Conservation (phyloP, 371 early-diverging fungal species). For the Rhizopus arrhizus region DNA sequence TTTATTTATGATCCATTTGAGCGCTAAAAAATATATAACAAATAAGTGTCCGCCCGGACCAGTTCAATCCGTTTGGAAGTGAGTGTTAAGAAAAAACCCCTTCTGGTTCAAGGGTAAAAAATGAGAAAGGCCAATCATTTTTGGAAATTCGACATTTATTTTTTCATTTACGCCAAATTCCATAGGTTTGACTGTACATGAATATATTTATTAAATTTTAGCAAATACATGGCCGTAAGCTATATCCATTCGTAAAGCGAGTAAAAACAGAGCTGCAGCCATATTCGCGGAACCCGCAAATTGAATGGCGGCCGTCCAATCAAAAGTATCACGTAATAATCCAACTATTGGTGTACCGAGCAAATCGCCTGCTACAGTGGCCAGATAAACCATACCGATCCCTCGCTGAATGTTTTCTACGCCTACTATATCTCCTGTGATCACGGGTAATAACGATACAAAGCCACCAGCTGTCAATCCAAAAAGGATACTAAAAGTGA, state of each 20-base stretch:
- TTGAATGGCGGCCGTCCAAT: conserved; percentile 56
- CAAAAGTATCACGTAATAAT: conserved; percentile 35
- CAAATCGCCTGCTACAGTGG: conserved; percentile 47
- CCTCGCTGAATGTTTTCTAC: conserved; percentile 43
- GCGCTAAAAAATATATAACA: no score
- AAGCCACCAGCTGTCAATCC: conserved; percentile 61
- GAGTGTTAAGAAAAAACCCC: no score
- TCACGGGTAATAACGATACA: conserved; percentile 49
- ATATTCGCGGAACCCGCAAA: conserved; percentile 48
- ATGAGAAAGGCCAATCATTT: no score
- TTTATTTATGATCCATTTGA: no score
- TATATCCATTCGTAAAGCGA: conserved; percentile 21
- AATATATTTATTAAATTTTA: conserved; percentile 8
- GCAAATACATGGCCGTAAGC: conserved; percentile 22
- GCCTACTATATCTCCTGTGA: conserved; percentile 52
- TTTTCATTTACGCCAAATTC: no score
- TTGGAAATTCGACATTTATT: no score
- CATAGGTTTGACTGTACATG: no score
- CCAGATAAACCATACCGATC: conserved; percentile 36
- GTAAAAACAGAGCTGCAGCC: conserved; percentile 28
- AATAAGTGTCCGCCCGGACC: no score
- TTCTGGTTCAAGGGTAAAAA: no score
- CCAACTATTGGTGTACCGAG: conserved; percentile 56
- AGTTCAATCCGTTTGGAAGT: no score
- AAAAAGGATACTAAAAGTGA: conserved; percentile 40